Conservation (phyloP, 805 yeast species). For the Cyberlindnera veronae region DNA sequence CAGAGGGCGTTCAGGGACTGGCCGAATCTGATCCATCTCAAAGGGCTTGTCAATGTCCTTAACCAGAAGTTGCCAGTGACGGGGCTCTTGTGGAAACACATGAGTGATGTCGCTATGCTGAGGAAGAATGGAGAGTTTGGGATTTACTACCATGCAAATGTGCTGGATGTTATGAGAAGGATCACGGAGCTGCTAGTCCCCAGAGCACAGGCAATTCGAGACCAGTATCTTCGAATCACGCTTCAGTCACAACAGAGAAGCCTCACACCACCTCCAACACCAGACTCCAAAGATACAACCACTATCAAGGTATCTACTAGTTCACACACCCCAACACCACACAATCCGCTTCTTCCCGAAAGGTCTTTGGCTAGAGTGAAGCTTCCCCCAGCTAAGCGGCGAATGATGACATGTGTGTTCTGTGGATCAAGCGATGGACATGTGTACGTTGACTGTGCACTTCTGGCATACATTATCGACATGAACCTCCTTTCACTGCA, state of each 20-base stretch:
- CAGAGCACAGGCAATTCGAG: slow-evolving; percentile 2
- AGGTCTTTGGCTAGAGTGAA: not conserved
- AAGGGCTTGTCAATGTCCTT: slow-evolving; percentile 1
- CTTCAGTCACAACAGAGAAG: no score
- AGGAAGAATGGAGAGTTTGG: slow-evolving; percentile 8
- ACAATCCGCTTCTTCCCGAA: no score
- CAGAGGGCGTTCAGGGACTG: slow-evolving; percentile 5
- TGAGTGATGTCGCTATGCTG: slow-evolving; percentile 2
- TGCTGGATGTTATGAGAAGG: slow-evolving; percentile 2
- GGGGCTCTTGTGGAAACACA: slow-evolving; percentile 1
- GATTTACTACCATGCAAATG: slow-evolving; percentile 3
- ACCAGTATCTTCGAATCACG: slow-evolving; percentile 3
- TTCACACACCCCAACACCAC: no score
- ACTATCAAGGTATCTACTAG: not conserved
- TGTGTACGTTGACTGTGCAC: slow-evolving; percentile 2
- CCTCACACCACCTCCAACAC: not conserved
- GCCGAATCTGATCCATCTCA: slow-evolving; percentile 5
- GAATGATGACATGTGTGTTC: slow-evolving; percentile 2
- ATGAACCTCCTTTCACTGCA: no score
- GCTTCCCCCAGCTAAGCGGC: slow-evolving; percentile 1
- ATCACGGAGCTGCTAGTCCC: slow-evolving; percentile 2
- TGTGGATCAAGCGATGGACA: slow-evolving; percentile 8
- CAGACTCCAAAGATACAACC: not conserved
- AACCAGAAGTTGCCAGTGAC: slow-evolving; percentile 3
- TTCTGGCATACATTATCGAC: slow-evolving; percentile 3